phyloP scores from a whole-genome alignment of 2,329 filamentous ascomycete species.

The Pseudogymnoascus sp. region DNA sequence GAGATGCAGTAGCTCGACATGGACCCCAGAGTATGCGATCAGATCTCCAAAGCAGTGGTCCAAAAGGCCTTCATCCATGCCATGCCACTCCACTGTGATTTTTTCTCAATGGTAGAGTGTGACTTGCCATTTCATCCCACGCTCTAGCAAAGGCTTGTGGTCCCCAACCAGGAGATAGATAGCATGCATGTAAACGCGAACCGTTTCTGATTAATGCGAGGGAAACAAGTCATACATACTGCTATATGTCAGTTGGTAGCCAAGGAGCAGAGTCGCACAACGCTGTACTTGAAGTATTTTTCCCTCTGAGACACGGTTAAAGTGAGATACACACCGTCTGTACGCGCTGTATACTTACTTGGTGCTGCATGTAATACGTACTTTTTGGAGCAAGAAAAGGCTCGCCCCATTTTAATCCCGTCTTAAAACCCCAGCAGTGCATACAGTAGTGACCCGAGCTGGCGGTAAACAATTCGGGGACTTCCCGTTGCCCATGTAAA shows the following conservation, averaged over 20 bases:
- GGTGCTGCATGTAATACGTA: not conserved
- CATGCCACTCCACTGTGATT: not conserved
- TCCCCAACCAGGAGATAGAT: not conserved
- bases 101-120: not conserved
- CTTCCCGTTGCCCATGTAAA: not conserved
- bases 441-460: not conserved
- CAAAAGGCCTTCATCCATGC: not conserved
- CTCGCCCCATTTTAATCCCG: slow-evolving; percentile 1
- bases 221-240: not conserved
- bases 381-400: not conserved
- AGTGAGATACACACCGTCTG: not conserved
- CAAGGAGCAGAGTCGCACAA: not conserved
- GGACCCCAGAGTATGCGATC: not conserved
- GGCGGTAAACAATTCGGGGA: not conserved
- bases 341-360: not conserved
- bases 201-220: not conserved
- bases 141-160: not conserved
- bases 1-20: slow-evolving; percentile 6
- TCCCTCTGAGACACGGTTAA: not conserved
- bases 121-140: not conserved
- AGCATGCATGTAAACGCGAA: not conserved
- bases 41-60: not conserved
- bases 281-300: not conserved
- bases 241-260: not conserved
- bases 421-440: not conserved